phyloP scores from a whole-genome alignment of 2,329 filamentous ascomycete genomes.

The Dactylellina cionopaga region DNA sequence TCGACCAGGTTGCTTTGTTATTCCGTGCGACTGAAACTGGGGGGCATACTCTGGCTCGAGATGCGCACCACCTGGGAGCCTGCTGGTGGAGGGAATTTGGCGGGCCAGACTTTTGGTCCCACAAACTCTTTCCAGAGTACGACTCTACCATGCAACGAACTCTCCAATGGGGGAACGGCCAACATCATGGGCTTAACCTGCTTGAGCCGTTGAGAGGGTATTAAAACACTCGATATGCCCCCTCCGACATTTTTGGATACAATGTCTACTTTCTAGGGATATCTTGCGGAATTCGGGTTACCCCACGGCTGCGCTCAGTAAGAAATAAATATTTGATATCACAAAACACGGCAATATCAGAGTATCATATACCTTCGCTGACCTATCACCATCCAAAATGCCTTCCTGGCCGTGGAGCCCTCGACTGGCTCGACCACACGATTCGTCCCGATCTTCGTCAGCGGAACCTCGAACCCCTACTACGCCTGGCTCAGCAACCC shows the following conservation, averaged over 20 bases:
- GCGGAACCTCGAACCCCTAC: conserved; percentile 33
- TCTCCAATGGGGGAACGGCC: conserved; percentile 39
- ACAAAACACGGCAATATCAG: conserved; percentile 26
- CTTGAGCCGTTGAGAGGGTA: conserved; percentile 51
- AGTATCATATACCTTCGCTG: conserved; percentile 25
- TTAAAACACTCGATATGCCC: conserved; percentile 53
- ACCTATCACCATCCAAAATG: conserved; percentile 46
- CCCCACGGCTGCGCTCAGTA: conserved; percentile 1
- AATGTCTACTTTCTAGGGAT: conserved; percentile 1
- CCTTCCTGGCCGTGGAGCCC: conserved; percentile 51
- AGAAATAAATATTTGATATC: conserved; percentile 31
- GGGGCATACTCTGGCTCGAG: conserved; percentile 8
- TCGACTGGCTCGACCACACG: conserved; percentile 33
- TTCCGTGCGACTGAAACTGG: conserved; percentile 53
- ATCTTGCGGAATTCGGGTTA: background rate
- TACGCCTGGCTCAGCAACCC: conserved; percentile 39
- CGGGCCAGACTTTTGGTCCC: conserved; percentile 39
- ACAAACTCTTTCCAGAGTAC: conserved; percentile 22
- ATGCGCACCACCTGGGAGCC: conserved; percentile 18
- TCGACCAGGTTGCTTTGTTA: conserved; percentile 38
- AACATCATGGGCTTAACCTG: conserved; percentile 31
- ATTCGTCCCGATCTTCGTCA: conserved; percentile 26
- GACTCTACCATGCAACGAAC: conserved; percentile 22
- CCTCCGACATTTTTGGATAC: conserved; percentile 2
- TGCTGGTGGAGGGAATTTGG: conserved; percentile 23